These are phyloP conservation scores for Flaveria linearis DNA, from an alignment of 129 eudicot species.

Conservation along the genomic window DNA sequence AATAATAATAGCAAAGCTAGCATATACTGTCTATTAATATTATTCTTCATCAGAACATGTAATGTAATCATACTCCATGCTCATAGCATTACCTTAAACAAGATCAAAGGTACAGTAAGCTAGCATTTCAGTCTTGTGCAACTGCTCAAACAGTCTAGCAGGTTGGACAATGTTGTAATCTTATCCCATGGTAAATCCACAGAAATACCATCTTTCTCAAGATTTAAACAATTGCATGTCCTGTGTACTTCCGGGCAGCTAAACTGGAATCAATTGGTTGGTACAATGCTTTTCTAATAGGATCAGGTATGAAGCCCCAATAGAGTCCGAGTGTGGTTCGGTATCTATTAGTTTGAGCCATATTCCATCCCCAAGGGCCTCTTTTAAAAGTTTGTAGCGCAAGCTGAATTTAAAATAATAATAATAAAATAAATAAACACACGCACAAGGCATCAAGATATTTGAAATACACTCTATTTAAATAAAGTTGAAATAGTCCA, in stretches of 20 bases:
- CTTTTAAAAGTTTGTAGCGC: constrained; percentile 73
- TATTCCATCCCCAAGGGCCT: constrained; percentile 93
- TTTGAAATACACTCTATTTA: background rate
- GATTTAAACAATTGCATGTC: constrained; percentile 68
- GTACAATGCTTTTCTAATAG: constrained; percentile 40
- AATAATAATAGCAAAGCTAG: background rate
- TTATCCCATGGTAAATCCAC: constrained; percentile 86
- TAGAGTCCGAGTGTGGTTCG: constrained; percentile 34
- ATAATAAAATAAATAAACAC: background rate
- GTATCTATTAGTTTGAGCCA: constrained; percentile 62
- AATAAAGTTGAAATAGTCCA: constrained; percentile 2
- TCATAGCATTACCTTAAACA: constrained; percentile 66
- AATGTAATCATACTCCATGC: background rate
- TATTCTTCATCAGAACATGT: background rate
- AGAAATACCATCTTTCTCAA: constrained; percentile 69
- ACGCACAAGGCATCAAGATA: background rate
- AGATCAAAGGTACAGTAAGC: constrained; percentile 73
- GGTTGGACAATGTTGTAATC: constrained; percentile 73
- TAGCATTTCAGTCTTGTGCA: constrained; percentile 69
- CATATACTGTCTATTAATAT: background rate
- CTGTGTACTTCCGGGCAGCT: constrained; percentile 54
- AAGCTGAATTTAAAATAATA: constrained; percentile 49
- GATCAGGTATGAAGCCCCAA: constrained; percentile 38
- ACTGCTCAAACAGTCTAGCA: constrained; percentile 76
- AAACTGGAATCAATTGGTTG: constrained; percentile 66